Conservation (phyloP, 306 rosid genomes). For the Cicer pinnatifidum region DNA sequence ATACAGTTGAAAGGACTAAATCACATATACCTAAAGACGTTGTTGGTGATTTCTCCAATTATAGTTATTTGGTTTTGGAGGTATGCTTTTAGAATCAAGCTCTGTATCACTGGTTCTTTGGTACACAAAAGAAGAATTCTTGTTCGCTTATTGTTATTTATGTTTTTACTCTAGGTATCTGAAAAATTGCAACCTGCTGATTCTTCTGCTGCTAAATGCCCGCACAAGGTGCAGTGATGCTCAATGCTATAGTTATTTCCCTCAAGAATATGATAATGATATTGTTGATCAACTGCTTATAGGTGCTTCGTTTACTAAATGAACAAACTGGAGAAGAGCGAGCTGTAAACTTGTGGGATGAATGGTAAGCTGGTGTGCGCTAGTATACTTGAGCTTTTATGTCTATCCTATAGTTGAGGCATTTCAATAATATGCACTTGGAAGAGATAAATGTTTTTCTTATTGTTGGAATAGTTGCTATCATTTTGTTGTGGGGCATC, state of each 20-base stretch:
- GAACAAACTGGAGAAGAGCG: slow-evolving; percentile 81
- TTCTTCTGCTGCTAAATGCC: slow-evolving; percentile 55
- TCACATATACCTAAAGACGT: slow-evolving; percentile 36
- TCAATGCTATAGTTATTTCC: slow-evolving; percentile 29
- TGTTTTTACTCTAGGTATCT: slow-evolving; percentile 60
- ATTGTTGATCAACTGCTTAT: slow-evolving; percentile 46
- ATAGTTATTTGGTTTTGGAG: slow-evolving; percentile 85
- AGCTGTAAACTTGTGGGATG: slow-evolving; percentile 67
- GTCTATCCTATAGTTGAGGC: slow-evolving; percentile 20
- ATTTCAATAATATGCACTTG: slow-evolving; percentile 11
- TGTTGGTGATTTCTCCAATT: slow-evolving; percentile 38
- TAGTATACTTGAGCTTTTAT: slow-evolving; percentile 27
- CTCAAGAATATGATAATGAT: slow-evolving; percentile 33
- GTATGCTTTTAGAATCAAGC: slow-evolving; percentile 51
- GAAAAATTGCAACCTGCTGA: slow-evolving; percentile 59
- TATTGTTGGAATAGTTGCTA: slow-evolving; percentile 30
- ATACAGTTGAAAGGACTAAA: slow-evolving; percentile 40
- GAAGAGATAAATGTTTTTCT: background rate
- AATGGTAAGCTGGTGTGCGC: slow-evolving; percentile 63
- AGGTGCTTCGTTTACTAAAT: slow-evolving; percentile 88
- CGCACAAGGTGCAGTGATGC: slow-evolving; percentile 69
- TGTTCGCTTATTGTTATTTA: slow-evolving; percentile 36
- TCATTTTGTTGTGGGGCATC: slow-evolving; percentile 24
- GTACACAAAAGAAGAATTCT: slow-evolving; percentile 9
- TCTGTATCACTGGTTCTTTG: slow-evolving; percentile 30